These are phyloP conservation scores for Plectosphaerella cucumerina DNA, from an alignment of 2,329 filamentous ascomycete species.

Conservation along the genomic window DNA sequence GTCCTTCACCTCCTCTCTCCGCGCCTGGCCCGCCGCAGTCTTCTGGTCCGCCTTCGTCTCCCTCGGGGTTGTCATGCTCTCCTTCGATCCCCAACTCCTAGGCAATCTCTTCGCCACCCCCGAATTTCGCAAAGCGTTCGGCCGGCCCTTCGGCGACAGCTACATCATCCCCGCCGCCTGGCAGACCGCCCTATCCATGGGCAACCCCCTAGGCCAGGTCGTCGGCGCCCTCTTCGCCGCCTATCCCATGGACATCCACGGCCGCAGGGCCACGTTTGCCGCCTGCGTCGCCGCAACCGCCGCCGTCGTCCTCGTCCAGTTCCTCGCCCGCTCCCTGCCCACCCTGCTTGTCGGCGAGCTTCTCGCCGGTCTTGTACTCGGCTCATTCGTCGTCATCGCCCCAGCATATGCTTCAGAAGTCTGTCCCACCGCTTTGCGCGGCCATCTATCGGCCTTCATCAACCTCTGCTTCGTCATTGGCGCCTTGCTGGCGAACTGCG, in stretches of 20 bases:
- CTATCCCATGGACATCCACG: slow-evolving; percentile 41
- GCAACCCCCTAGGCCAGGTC: slow-evolving; percentile 53
- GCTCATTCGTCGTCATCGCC: slow-evolving; percentile 55
- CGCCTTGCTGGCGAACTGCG: slow-evolving; percentile 49
- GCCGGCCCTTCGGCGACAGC: slow-evolving; percentile 26
- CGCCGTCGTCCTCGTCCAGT: slow-evolving; percentile 57
- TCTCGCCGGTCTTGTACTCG: slow-evolving; percentile 55
- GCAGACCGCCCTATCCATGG: slow-evolving; percentile 46
- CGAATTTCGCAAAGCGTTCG: slow-evolving; percentile 53
- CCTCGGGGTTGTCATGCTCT: slow-evolving; percentile 56
- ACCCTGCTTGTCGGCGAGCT: slow-evolving; percentile 59
- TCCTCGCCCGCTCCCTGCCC: slow-evolving; percentile 52
- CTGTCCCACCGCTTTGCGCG: slow-evolving; percentile 53
- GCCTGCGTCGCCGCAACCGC: slow-evolving; percentile 40
- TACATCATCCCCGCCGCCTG: slow-evolving; percentile 37
- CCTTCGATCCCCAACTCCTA: slow-evolving; percentile 62
- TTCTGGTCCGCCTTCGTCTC: slow-evolving; percentile 57
- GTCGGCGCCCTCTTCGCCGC: slow-evolving; percentile 47
- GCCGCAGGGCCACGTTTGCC: slow-evolving; percentile 40
- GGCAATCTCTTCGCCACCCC: slow-evolving; percentile 58
- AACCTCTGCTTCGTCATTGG: slow-evolving; percentile 61
- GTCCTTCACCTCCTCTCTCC: slow-evolving; percentile 32
- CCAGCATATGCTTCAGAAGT: slow-evolving; percentile 59
- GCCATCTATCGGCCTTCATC: slow-evolving; percentile 55
- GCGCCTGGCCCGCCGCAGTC: slow-evolving; percentile 40